These are phyloP conservation scores for Sphaerobolus stellatus DNA, from an alignment of 1,284 basidiomycete species.

Conservation along the genomic window DNA sequence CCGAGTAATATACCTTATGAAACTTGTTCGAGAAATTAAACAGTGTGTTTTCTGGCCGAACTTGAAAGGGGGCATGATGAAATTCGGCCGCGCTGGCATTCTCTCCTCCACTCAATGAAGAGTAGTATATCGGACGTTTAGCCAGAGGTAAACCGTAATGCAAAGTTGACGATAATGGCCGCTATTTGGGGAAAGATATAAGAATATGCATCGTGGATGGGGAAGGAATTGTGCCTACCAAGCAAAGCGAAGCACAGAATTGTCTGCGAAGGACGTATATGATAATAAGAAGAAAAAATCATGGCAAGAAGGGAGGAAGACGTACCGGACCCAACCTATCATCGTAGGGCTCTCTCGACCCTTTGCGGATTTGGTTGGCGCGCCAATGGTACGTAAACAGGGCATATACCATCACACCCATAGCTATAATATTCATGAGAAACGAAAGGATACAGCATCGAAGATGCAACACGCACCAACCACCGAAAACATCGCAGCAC, in stretches of 20 bases:
- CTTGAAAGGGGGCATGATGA: too few species aligned
- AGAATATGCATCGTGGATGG: neutral
- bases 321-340: constrained; percentile 86
- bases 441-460: constrained; percentile 1
- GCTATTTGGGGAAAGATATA: constrained; percentile 43
- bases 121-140: too few species aligned
- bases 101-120: too few species aligned
- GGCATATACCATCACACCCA: constrained; percentile 96
- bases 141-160: constrained; percentile 65
- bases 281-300: constrained; percentile 14
- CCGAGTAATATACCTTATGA: too few species aligned
- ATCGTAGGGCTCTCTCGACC: constrained; percentile 94
- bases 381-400: constrained; percentile 96
- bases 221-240: constrained; percentile 48
- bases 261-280: constrained; percentile 52
- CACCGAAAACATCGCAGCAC: constrained; percentile 88
- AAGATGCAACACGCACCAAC: constrained; percentile 62
- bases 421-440: constrained; percentile 54
- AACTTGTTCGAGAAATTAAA: too few species aligned
- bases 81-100: too few species aligned
- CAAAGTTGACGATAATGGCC: constrained; percentile 87
- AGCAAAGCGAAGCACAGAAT: constrained; percentile 83
- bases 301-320: constrained; percentile 28
- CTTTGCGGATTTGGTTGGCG: constrained; percentile 87
- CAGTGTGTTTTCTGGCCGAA: too few species aligned